Conservation (phyloP, 257 asterid genomes). For the Orobanche coerulescens region DNA sequence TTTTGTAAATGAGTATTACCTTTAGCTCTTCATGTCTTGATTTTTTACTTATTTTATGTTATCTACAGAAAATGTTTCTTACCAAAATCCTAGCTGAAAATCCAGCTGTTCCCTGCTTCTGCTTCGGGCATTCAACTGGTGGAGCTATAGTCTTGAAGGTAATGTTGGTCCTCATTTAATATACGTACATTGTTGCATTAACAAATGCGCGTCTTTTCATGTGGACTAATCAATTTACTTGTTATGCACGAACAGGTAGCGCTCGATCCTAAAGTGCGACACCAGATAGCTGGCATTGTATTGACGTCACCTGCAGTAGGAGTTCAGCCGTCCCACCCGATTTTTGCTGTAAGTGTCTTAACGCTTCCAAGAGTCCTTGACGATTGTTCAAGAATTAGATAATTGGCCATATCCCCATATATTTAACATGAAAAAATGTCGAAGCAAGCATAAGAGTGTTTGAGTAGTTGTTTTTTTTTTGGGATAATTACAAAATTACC, state of each 20-base stretch:
- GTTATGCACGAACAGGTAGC: constrained; percentile 42
- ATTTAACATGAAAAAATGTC: too few species aligned
- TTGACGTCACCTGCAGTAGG: constrained; percentile 94
- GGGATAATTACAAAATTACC: too few species aligned
- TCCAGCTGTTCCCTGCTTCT: constrained; percentile 66
- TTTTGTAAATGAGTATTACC: neutral
- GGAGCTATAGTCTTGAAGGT: constrained; percentile 92
- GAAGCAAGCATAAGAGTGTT: too few species aligned
- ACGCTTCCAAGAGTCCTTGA: too few species aligned
- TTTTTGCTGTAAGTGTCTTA: constrained; percentile 54
- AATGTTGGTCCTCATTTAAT: neutral
- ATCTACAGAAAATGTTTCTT: constrained; percentile 51
- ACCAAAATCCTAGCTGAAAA: constrained; percentile 55
- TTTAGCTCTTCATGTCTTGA: constrained; percentile 2
- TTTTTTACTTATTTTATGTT: neutral
- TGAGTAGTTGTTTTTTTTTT: too few species aligned
- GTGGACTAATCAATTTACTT: neutral
- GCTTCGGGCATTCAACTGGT: constrained; percentile 96
- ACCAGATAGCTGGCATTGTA: constrained; percentile 54
- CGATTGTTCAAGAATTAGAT: too few species aligned
- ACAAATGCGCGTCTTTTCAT: neutral
- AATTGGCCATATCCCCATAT: too few species aligned
- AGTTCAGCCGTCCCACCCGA: constrained; percentile 88
- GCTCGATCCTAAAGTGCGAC: constrained; percentile 69
- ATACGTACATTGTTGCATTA: neutral